Evolutionary conservation across 306 rosid genomes (phyloP), one percentile per base, ranked within the genome.

Genomic region (Quercus variabilis): DNA sequence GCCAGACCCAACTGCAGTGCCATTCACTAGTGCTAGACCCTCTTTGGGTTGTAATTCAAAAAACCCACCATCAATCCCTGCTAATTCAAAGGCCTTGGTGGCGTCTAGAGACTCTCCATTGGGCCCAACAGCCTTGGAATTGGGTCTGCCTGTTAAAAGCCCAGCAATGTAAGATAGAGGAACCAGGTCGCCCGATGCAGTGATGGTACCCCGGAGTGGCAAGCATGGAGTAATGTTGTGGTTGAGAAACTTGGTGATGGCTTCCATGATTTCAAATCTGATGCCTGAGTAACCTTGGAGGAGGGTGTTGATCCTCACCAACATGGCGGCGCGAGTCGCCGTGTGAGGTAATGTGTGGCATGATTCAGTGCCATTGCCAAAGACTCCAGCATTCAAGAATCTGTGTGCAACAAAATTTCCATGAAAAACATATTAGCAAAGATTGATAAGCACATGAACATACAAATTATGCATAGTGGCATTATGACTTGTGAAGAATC

Each of bases 1-100:
- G 18, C 93, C 98, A 75, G 98, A 94, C 6, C 98, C 98, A 1
- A 94, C 97, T 2, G 98, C 98, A 23, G 98, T 92, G 4, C 98
- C 97, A 81, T 94, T 94, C 2, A 94, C 98, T 1, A 94, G 67
- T 9, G 98, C 98, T 33, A 94, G 79, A 1, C 98, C 98, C 74
- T 94, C 98, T 54, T 94, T 94, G 10, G 98, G 97, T 43, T 94
- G 97, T 54, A 94, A 85, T 75, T 94, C 97, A 78, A 94, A 94
- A 83, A 94, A 94, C 0, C 88, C 93, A 28, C 88, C 55, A 8
- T 71, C 54, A 59, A 94, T 87, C 18, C 87, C 90, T 2, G 97
- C 98, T 2, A 87, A 71, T 14, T 89, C 74, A 69, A 94, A 92
- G 12, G 98, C 94, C 55, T 92, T 87, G 51, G 88, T 33, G 3